These are phyloP conservation scores for Evernia prunastri DNA, from an alignment of 495 filamentous ascomycete genomes.

Conservation along the genomic window DNA sequence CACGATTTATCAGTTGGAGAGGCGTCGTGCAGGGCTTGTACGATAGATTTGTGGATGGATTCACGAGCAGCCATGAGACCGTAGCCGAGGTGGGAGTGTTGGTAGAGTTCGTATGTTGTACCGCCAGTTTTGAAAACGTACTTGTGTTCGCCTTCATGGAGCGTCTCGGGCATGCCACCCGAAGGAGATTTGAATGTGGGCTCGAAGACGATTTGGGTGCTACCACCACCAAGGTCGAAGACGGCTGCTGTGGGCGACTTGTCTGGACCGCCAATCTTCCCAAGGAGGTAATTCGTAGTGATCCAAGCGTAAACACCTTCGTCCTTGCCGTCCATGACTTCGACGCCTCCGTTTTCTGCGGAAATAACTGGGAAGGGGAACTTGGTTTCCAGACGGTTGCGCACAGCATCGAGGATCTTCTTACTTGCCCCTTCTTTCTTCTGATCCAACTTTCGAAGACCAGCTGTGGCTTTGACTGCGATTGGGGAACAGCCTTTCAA, in stretches of 20 bases:
- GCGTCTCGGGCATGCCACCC: constrained; percentile 81
- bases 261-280: constrained; percentile 91
- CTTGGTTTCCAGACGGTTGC: constrained; percentile 71
- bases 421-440: constrained; percentile 72
- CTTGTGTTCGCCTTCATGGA: constrained; percentile 91
- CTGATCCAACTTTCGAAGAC: constrained; percentile 56
- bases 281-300: constrained; percentile 94
- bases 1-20: constrained; percentile 48
- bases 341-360: constrained; percentile 72
- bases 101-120: constrained; percentile 87
- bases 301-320: constrained; percentile 99
- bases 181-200: constrained; percentile 74
- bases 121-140: constrained; percentile 89
- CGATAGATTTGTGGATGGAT: constrained; percentile 66
- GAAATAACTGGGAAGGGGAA: constrained; percentile 94
- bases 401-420: constrained; percentile 79
- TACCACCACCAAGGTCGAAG: constrained; percentile 93
- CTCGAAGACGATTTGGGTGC: constrained; percentile 96
- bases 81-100: constrained; percentile 96
- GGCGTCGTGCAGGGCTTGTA: constrained; percentile 42
- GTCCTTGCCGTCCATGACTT: constrained; percentile 92
- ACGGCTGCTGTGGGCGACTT: constrained; percentile 85
- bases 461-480: constrained; percentile 94
- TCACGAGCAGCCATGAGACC: constrained; percentile 92
- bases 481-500: constrained; percentile 83